Evolutionary conservation across 495 filamentous ascomycete species (phyloP), one percentile per base, ranked within the genome.

Genomic region (Aspergillus panamensis): DNA sequence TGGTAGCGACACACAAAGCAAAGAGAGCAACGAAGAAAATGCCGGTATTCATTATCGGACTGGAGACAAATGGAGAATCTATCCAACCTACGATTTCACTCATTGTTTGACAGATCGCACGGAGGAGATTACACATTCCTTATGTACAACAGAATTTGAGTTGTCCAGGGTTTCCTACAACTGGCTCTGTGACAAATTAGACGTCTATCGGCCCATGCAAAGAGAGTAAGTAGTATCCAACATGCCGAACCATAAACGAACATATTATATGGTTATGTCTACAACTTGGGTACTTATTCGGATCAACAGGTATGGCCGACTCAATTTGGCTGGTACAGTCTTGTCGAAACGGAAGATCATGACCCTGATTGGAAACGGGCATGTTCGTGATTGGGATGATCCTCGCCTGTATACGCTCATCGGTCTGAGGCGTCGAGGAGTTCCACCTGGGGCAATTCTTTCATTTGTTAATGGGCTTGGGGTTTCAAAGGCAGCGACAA

Each of bases 331-430:
- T 33, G 31, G 48, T 30, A 51, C 48, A 20, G 31, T 51, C 13
- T 30, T 51, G 30, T 51, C 8, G 91, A 91, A 20, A 89, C 88
- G 0, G 83, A 51, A 51, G 30, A 51, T 37, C 48, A 35, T 37
- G 30, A 30, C 87, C 69, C 77, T 95, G 10, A 88, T 93, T 20
- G 80, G 84, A 19, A 80, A 83, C 55, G 81, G 81, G 31, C 74
- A 85, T 66, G 91, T 96, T 19, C 80, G 85, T 12, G 87, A 83
- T 55, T 95, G 90, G 88, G 87, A 96, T 56, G 91, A 95, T 65
- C 91, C 91, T 1, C 81, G 91, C 19, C 81, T 96, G 6, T 93
- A 88, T 72, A 95, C 91, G 0, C 75, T 96, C n/a, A 89, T 92
- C 49, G 89, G 82, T 4, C 80, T 96, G 20, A 82, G 85, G 17